Percentiles rank a stretch among this genome's conserved stretches.
phyloP scores from a whole-genome alignment of 345 rosid species.

The Gossypium rotundifolium region DNA sequence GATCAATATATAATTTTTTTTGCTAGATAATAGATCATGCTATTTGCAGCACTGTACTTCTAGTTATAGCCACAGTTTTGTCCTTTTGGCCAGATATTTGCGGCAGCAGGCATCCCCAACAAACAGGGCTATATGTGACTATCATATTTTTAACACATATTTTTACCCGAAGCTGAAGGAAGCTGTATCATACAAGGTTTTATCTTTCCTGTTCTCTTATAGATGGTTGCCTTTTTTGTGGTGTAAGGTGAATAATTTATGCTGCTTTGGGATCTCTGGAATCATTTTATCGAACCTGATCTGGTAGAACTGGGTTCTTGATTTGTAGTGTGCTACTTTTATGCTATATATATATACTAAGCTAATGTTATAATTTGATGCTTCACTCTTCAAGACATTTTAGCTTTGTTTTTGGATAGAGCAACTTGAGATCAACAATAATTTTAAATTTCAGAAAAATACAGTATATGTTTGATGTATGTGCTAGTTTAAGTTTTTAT shows the following conservation, averaged over 20 bases:
- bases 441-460: not conserved
- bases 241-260: conserved; percentile 15
- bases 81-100: conserved; percentile 31
- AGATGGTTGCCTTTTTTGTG: not conserved
- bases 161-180: conserved; percentile 82
- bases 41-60: not conserved
- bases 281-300: conserved; percentile 7
- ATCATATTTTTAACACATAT: conserved; percentile 76
- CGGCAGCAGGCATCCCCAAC: conserved; percentile 47
- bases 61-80: not conserved
- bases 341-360: not conserved
- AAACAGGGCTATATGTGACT: conserved; percentile 41
- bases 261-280: conserved; percentile 6
- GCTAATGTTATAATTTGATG: not conserved
- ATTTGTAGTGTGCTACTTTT: not conserved
- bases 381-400: not conserved
- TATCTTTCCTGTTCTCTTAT: conserved; percentile 14
- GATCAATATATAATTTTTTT: not conserved
- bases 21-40: not conserved
- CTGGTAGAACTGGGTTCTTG: not conserved
- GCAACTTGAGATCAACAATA: not conserved
- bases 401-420: not conserved
- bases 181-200: conserved; percentile 66
- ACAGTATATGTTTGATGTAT: not conserved
- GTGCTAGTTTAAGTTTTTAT: not conserved